Evolutionary conservation across 140 eudicot species (phyloP).

Genomic region (Cichorium intybus): DNA sequence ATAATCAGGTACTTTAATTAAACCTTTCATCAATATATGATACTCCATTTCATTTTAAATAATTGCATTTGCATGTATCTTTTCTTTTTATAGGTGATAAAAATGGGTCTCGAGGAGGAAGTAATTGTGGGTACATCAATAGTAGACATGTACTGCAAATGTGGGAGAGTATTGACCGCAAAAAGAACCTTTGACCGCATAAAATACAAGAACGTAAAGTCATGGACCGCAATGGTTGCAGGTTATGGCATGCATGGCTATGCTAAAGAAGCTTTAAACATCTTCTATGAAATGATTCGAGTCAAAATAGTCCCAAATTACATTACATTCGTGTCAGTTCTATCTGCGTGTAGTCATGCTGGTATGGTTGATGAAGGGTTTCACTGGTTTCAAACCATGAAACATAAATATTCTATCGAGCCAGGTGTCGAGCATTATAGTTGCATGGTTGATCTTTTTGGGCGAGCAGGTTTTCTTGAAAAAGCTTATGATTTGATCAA

Average conservation of each 20-base stretch:
- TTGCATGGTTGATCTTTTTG: slow-evolving; percentile 97
- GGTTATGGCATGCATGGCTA: slow-evolving; percentile 94
- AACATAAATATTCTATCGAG: slow-evolving; percentile 49
- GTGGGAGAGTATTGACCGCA: slow-evolving; percentile 71
- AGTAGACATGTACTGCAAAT: slow-evolving; percentile 94
- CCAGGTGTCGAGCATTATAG: slow-evolving; percentile 88
- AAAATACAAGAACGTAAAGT: slow-evolving; percentile 63
- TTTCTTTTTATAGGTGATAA: slow-evolving; percentile 52
- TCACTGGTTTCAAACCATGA: slow-evolving; percentile 80
- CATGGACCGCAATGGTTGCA: slow-evolving; percentile 97
- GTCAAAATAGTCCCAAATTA: slow-evolving; percentile 66
- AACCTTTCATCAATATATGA: not conserved
- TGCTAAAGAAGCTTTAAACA: slow-evolving; percentile 74
- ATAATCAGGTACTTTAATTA: slow-evolving; percentile 62
- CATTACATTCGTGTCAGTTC: slow-evolving; percentile 80
- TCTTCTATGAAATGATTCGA: slow-evolving; percentile 64
- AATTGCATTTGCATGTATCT: not conserved
- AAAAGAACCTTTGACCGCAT: slow-evolving; percentile 65
- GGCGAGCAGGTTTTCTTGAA: slow-evolving; percentile 65
- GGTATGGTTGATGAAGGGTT: slow-evolving; percentile 89
- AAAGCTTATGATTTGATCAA: slow-evolving; percentile 67
- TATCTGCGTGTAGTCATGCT: slow-evolving; percentile 94
- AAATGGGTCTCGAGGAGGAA: slow-evolving; percentile 69
- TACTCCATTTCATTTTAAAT: too few species aligned
- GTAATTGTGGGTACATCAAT: slow-evolving; percentile 81